These are phyloP conservation scores for Tetrahymena elliotti DNA, from an alignment of 73 alveolate genomes.

Conservation along the genomic window DNA sequence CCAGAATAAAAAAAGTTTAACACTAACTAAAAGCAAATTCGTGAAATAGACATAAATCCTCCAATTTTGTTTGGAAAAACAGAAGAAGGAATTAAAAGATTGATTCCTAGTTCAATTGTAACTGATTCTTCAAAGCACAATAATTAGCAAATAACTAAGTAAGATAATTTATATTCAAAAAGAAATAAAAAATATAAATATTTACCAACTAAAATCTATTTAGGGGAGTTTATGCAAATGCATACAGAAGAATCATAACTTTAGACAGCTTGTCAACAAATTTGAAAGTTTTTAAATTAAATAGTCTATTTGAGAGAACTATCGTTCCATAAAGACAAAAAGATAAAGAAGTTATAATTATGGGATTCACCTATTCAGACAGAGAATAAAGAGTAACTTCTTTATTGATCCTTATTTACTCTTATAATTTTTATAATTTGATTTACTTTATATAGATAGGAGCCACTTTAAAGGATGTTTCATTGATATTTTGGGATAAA, in stretches of 20 bases:
- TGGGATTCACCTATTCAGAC: background rate
- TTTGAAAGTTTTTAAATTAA: background rate
- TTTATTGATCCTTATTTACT: background rate
- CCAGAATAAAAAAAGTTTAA: background rate
- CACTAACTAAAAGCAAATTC: background rate
- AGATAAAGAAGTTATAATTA: background rate
- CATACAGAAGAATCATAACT: background rate
- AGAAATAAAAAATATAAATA: background rate
- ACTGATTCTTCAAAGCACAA: background rate
- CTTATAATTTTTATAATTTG: background rate
- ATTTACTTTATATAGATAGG: background rate
- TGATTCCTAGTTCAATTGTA: background rate
- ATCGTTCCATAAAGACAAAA: background rate
- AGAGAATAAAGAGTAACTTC: background rate
- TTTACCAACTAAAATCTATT: background rate
- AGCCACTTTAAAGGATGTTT: background rate
- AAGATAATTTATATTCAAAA: background rate
- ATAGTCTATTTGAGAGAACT: background rate
- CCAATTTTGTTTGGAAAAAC: background rate
- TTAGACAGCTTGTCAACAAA: background rate
- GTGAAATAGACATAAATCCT: background rate
- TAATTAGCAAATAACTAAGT: background rate
- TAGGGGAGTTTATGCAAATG: background rate
- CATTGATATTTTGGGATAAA: background rate
- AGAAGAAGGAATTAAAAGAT: background rate